Evolutionary conservation across 1,284 basidiomycete genomes (phyloP), one percentile per base, ranked within the genome.

Genomic region (Sporisorium reilianum): DNA sequence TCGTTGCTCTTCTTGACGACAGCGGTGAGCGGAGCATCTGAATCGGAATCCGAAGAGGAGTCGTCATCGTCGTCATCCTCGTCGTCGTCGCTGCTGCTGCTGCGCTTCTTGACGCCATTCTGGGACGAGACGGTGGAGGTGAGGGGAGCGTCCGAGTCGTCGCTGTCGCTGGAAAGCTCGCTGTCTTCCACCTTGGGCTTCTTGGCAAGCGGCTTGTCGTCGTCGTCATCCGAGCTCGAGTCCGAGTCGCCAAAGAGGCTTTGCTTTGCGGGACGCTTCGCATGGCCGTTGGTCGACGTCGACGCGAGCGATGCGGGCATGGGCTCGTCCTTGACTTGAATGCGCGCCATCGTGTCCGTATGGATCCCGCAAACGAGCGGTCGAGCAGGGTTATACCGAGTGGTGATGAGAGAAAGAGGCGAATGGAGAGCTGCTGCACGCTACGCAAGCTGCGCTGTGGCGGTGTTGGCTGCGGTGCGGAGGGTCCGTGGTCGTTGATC

Each of bases 131-230:
- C 58, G 22, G 64, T 54, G 14, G 63, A 64, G 7, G 56, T 71
- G 45, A 80, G 72, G 1, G 75, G 80, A 20, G 55, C 64, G 23
- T 77, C 71, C 36, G 70, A 70, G 52, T 77, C 75, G 45, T 74
- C 64, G 55, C 64, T 70, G 38, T 77, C 62, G 46, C 50, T 62
- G 41, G 62, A 51, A 14, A 54, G 50, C 10, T 58, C 61, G 61
- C 56, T 61, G 11, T 61, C 50, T 22, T 61, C 61, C 8, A 62
- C 44, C 53, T 62, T 65, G 26, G 63, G 62, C 36, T 55, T 56
- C 42, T 73, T 69, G n/a, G 70, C 69, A 10, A 77, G 66, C 9
- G 74, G 74, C 46, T 59, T 66, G 40, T 77, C 74, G 40, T 76
- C 74, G 36, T 76, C 74, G 16, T 70, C 67, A 48, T 71, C 68